Evolutionary conservation across 2,329 filamentous ascomycete genomes (phyloP), one percentile per base, ranked within the genome.

Genomic region (Scopulariopsis brevicaulis): DNA sequence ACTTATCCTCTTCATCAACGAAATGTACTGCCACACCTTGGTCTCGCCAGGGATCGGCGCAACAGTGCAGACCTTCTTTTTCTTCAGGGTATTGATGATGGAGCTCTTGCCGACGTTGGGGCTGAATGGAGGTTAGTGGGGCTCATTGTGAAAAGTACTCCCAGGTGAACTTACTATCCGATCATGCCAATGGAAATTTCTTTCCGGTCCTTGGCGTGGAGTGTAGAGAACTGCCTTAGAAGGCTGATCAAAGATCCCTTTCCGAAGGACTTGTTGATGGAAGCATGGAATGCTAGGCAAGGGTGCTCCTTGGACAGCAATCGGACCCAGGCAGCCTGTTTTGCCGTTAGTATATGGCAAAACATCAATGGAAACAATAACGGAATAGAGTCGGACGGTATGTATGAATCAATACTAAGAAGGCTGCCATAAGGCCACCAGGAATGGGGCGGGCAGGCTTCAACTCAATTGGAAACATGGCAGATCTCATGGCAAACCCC

Each of bases 331-430:
- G 87, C 84, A 66, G 94, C 93, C 94, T 97, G 58, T n/a, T 35
- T 22, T 52, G 56, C 28, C 24, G 70, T 66, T 64, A 53, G 64
- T 61, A 50, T n/a, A 6, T 1, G n/a, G 20, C 20, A 50, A 24
- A 50, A 24, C 46, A 11, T 2, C 24, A 20, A 12, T 7, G 24
- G 22, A 11, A 14, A 20, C 11, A 48, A 20, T n/a, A 15, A 50
- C 6, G 46, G 20, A 32, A 32, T 12, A 50, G 8, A 22, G 4
- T 48, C 12, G 46, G 5, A 64, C 59, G 63, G 67, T 66, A 74
- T 79, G 77, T 99, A 82, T 93, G 92, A 87, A 87, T 89, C 89
- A 87, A 90, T 87, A 97, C 94, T 99, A 99, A 96, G 94, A 97
- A 89, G 79, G 82, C 82, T 83, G 83, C 87, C 85, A 92, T 76